Evolutionary conservation across 2,329 filamentous ascomycete genomes (phyloP).

Genomic region (Stromatinia cepivora): DNA sequence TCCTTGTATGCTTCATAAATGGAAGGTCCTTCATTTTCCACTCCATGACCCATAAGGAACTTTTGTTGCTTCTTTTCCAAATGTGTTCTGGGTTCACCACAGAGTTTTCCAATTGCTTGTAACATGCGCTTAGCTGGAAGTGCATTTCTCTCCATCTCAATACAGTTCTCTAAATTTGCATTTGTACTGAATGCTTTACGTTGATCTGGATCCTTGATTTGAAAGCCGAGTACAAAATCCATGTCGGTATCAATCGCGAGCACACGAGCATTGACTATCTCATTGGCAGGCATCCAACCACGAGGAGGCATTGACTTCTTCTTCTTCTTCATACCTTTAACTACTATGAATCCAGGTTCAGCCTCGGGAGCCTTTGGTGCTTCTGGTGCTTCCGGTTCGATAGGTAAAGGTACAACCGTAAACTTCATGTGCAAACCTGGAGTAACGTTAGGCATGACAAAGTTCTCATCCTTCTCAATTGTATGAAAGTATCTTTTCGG

Average conservation of each 20-base stretch:
- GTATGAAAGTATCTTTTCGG: not conserved
- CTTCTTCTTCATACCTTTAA: too few species aligned
- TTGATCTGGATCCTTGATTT: not conserved
- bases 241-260: not conserved
- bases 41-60: too few species aligned
- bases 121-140: not conserved
- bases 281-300: not conserved
- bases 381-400: too few species aligned
- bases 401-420: not conserved
- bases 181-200: too few species aligned
- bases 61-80: too few species aligned
- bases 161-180: too few species aligned
- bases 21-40: not conserved
- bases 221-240: too few species aligned
- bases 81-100: too few species aligned
- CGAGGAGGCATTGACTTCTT: not conserved
- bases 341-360: not conserved
- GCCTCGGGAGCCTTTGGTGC: too few species aligned
- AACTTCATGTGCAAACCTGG: not conserved
- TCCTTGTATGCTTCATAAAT: too few species aligned
- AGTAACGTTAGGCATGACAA: not conserved
- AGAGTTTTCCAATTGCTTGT: not conserved
- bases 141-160: constrained; percentile 12
- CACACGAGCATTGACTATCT: too few species aligned
- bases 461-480: not conserved